Evolutionary conservation across 768 basidiomycete species (phyloP), one percentile per base, ranked within the genome.

Genomic region (Naganishia onofrii): DNA sequence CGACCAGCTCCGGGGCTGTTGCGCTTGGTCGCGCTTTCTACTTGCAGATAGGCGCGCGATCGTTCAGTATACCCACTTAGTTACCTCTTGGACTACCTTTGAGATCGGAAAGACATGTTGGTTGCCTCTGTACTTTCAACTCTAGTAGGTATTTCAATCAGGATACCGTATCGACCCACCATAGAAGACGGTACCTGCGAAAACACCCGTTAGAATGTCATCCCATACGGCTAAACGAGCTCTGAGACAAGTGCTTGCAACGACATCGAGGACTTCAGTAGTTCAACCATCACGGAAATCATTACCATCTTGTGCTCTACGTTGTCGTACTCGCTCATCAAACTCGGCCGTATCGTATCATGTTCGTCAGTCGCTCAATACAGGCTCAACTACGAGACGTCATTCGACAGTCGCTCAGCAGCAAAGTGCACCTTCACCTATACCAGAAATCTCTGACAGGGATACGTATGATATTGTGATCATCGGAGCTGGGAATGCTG

Each of bases 401-500:
- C 38, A 63, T 29, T 42, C 60, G 17, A 63, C 60, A 15, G 13
- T 42, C 38, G 38, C 38, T 29, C 42, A 8, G 10, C 19, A 32
- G 23, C 36, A n/a, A 26, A 2, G 23, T 12, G 8, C 1, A 10
- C 60, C 29, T 26, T 28, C 42, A n/a, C 21, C 46, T 13, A 34
- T 60, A 12, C 68, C 68, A 0, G 31, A 57, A 19, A 63, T 69
- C 26, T 51, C 42, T 17, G 26, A n/a, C 21, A 13, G 58, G 2
- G 76, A 83, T 64, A 76, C 78, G 44, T 88, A 86, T 73, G 96
- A 98, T 79, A 85, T 98, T 38, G 91, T 95, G 26, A 90, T 98
- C 74, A 91, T 98, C 29, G 95, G 96, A 21, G 96, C 92, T 31
- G 95, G 94, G 1, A 93, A 92, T 29, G 91, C 87, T 4, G 96